Base-by-base conservation (phyloP, 805 yeast genomes). In the Nakazawaea molendinolei region DNA sequence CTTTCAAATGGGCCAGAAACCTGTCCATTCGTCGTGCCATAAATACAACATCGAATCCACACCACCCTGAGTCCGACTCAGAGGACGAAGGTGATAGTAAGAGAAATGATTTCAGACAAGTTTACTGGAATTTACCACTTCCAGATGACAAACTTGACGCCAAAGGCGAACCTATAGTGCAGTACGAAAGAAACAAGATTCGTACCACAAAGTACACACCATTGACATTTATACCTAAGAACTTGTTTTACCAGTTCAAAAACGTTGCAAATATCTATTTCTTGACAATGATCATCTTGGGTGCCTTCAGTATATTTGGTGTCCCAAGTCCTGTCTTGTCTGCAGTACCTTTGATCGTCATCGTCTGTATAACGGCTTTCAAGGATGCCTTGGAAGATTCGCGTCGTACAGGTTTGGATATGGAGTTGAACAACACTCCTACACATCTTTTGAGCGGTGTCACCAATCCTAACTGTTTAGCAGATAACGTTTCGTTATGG, bases 331-430 rank as follows among this genome's bases (percentile, higher is more conserved):
- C 92, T 1, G 90, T 76, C 2, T 61, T 83, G 49, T 80, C 83
- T 15, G 84, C 87, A 3, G 89, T 82, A 23, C 94, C 94, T 3
- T 71, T 83, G 52, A 79, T 82, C 53, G 89, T 83, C 38, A 82
- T 83, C 62, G 87, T 83, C 14, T 64, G 67, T 37, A 62, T 83
- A 44, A 83, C 92, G 3, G 89, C 86, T 4, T 52, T 78, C 44
- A 79, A 81, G 50, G 92, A 84, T 57, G 89, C 81, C 0, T 64
- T 83, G 46, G 94, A 83, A 57, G 94, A 83, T 55, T 79, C 73
- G 44, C 66, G 83, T 40, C 68, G 94, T 48, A 71, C 73, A 2
- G 47, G 65, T 3, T 71, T 76, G 26, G 94, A 83, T 55, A 60
- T 65, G 37, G 87, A 82, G 42, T 61, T 83, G 51, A 83, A 83